Evolutionary conservation across 192 early-diverging fungal genomes (phyloP).

Genomic region (Backusella psychrophila): DNA sequence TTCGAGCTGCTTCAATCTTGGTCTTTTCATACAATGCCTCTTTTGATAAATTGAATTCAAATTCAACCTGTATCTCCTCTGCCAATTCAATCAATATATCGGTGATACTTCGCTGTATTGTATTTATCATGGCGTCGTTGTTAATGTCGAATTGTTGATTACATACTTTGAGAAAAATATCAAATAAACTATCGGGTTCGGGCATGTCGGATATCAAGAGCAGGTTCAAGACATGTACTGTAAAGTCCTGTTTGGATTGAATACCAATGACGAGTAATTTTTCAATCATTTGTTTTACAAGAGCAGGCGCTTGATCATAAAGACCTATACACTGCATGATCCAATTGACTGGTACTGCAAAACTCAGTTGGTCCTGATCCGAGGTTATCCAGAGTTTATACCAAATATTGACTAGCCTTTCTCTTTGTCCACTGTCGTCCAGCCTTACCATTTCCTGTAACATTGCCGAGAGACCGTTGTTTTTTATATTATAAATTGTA

Average conservation of each 20-base stretch:
- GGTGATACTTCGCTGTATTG: background rate
- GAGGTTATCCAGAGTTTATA: background rate
- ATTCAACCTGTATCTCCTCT: slow-evolving; percentile 9
- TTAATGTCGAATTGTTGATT: background rate
- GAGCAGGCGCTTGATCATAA: slow-evolving; percentile 25
- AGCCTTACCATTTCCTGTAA: slow-evolving; percentile 21
- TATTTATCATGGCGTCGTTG: background rate
- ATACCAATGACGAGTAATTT: slow-evolving; percentile 8
- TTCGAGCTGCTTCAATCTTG: background rate
- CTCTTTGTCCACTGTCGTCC: background rate
- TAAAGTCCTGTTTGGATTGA: background rate
- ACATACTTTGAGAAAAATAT: background rate
- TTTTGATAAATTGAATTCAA: background rate
- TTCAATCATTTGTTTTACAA: slow-evolving; percentile 26
- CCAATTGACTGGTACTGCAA: slow-evolving; percentile 13
- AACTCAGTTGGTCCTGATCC: background rate
- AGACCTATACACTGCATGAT: slow-evolving; percentile 22
- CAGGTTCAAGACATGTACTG: slow-evolving; percentile 11
- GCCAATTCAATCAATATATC: background rate
- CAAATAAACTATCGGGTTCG: slow-evolving; percentile 9
- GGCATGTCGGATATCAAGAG: slow-evolving; percentile 24
- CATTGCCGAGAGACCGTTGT: slow-evolving; percentile 13
- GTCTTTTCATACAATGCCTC: background rate
- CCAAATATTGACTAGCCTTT: slow-evolving; percentile 2
- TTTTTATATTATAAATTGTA: background rate